A percentile compares a stretch with the other conserved stretches of the same genome.
Conservation (phyloP, 768 basidiomycete species). For the Pleurotus eryngii region DNA sequence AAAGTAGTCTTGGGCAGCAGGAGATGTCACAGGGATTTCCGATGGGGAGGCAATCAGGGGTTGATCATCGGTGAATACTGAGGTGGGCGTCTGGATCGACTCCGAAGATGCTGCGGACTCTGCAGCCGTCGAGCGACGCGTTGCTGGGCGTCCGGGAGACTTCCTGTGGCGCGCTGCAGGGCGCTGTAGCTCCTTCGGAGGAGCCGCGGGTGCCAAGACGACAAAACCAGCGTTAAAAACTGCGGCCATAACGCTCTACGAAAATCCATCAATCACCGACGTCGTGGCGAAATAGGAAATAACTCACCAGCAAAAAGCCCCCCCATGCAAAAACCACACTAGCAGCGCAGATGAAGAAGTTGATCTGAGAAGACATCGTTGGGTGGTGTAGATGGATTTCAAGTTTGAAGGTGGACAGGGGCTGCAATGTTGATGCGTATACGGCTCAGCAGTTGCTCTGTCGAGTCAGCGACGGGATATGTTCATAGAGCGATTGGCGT, state of each 20-base stretch:
- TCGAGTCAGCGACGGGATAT: too few species aligned
- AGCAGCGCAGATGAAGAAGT: neutral
- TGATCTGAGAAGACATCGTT: neutral
- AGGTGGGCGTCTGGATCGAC: neutral
- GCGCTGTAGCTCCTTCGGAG: neutral
- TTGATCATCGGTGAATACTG: neutral
- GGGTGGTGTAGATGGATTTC: neutral
- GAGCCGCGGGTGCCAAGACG: neutral
- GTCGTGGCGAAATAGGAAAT: neutral
- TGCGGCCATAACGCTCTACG: slow-evolving; percentile 1
- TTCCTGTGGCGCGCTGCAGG: neutral
- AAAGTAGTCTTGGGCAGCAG: neutral
- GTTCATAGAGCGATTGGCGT: neutral
- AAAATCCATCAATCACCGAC: neutral
- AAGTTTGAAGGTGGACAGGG: neutral
- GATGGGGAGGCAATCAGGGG: slow-evolving; percentile 1
- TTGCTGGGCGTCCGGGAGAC: neutral
- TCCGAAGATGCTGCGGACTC: neutral
- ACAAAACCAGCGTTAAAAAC: neutral
- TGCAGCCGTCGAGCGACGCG: neutral
- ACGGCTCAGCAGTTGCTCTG: too few species aligned
- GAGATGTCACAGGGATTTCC: neutral
- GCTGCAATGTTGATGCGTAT: neutral
- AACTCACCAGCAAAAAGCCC: slow-evolving; percentile 1
- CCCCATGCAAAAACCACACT: neutral